Base-by-base conservation (phyloP, 805 yeast species). In the Yarrowia hollandica region DNA sequence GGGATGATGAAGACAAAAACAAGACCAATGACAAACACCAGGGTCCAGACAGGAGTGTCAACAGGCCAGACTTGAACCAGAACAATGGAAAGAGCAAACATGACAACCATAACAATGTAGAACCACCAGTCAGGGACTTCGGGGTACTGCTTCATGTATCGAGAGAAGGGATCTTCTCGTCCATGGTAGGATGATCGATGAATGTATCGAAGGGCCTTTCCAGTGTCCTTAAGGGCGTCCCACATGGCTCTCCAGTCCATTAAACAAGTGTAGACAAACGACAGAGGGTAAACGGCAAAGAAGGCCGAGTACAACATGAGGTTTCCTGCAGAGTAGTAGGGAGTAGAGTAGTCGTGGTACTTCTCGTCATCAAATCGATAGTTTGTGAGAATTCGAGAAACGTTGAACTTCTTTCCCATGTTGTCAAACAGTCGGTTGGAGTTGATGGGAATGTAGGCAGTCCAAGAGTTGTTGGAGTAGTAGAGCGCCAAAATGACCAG, bases 311-410 rank as follows among this genome's bases (percentile, higher is more conserved):
- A 83, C 16, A 76, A 67, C 9, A 65, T 62, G 57, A 64, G 35
- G 48, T 59, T 54, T 23, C 63, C 87, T 7, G 89, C 88, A 26
- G 82, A 67, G 65, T 82, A 83, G 69, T 78, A 84, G 8, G 90
- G 89, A 7, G 88, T 86, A 1, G 89, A 84, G 71, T 85, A 85
- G 6, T 71, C 69, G 64, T 79, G 69, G 69, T 84, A 85, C 6
- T 74, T 80, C 11, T 69, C 70, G 55, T 71, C 69, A 65, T 79
- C 74, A 61, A 85, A 76, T 1, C 33, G 42, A 28, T 63, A 63
- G 18, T 64, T 41, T n/a, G 57, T 52, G 44, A 84, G 67, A 16
- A 84, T 75, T 57, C 76, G 68, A 18, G 75, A 75, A 52, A 83
- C 80, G 23, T 79, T 72, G 68, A 75, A 84, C 1, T 72, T 64